Evolutionary conservation across 768 basidiomycete genomes (phyloP).

Genomic region (Tephrocybe sp.): DNA sequence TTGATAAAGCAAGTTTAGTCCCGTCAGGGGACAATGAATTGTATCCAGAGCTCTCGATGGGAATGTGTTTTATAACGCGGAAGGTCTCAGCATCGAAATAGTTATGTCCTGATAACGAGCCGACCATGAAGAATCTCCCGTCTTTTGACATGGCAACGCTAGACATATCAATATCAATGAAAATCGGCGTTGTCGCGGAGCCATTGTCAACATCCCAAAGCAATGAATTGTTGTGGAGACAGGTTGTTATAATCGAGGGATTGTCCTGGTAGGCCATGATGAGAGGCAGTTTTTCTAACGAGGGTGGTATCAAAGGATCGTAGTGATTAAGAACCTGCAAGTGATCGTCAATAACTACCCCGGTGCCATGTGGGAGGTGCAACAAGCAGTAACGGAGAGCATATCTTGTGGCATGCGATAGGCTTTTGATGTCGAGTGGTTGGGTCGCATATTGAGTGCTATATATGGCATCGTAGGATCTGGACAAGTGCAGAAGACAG

Average conservation of each 20-base stretch:
- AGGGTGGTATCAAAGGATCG: neutral
- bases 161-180: neutral
- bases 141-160: neutral
- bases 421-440: neutral
- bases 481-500: neutral
- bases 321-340: neutral
- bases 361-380: neutral
- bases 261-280: neutral
- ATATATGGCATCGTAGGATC: neutral
- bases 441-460: neutral
- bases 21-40: too few species aligned
- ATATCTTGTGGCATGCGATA: neutral
- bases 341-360: neutral
- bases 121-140: neutral
- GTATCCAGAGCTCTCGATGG: too few species aligned
- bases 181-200: neutral
- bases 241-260: neutral
- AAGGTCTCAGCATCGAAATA: too few species aligned
- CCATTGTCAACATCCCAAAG: neutral
- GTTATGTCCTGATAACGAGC: neutral
- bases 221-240: neutral
- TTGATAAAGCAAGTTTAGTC: too few species aligned
- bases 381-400: neutral
- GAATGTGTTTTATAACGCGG: too few species aligned
- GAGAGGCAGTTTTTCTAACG: neutral